A percentile compares a stretch with the other conserved stretches of the same genome.
These are phyloP conservation scores for Erythrophleum fordii DNA, from an alignment of 306 rosid genomes.

Conservation along the genomic window DNA sequence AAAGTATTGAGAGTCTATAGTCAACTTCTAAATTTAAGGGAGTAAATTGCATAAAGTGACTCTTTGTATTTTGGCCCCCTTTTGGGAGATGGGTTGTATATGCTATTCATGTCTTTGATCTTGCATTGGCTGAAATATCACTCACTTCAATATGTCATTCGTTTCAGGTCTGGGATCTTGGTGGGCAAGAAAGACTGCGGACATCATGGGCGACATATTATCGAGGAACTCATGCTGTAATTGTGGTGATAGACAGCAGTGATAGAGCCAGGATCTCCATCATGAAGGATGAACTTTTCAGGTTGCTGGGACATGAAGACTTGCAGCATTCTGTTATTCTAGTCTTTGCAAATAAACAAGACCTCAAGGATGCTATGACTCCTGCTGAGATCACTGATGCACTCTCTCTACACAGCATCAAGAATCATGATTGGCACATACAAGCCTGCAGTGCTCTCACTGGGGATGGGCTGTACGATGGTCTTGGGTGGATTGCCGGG, in stretches of 20 bases:
- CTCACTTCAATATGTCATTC: conserved; percentile 15
- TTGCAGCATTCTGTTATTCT: conserved; percentile 83
- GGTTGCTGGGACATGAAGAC: conserved; percentile 91
- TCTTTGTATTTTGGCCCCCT: neutral
- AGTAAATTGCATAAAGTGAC: neutral
- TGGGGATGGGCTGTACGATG: conserved; percentile 91
- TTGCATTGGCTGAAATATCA: conserved; percentile 14
- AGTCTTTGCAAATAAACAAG: conserved; percentile 94
- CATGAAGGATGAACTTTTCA: conserved; percentile 96
- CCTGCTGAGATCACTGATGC: conserved; percentile 97
- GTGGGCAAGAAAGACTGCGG: conserved; percentile 95
- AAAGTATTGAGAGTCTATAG: no score
- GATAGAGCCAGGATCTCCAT: conserved; percentile 89
- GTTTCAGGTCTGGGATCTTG: conserved; percentile 97
- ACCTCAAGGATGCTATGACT: conserved; percentile 98
- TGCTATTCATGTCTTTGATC: neutral
- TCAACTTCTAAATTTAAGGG: no score
- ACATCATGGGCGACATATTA: conserved; percentile 99
- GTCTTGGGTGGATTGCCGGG: conserved; percentile 95
- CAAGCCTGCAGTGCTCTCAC: conserved; percentile 98
- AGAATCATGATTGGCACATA: conserved; percentile 99
- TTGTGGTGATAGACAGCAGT: conserved; percentile 91
- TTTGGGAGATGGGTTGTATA: neutral
- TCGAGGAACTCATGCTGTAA: conserved; percentile 92
- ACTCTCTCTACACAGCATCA: conserved; percentile 94